Base-by-base conservation (phyloP, 2,329 filamentous ascomycete species). In the Lachnellula occidentalis region DNA sequence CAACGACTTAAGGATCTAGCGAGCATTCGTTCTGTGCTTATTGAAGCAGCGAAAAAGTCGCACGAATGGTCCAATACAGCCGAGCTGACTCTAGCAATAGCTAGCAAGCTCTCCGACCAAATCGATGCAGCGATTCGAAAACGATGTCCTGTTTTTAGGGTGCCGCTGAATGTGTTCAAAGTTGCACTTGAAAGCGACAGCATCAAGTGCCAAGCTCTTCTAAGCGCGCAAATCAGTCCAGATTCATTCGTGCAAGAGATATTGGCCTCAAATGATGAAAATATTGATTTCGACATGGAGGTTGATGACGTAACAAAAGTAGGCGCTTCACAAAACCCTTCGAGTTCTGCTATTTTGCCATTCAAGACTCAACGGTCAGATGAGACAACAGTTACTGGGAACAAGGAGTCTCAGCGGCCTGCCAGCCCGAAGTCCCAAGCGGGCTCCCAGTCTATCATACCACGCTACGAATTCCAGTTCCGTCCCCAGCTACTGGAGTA, bases 291-390 rank as follows among this genome's bases (percentile, higher is more conserved):
- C 22, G 15, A n/a, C 22, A 4, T 15, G 11, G 21, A 12, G 14
- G 12, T 15, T 15, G 27, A 54, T 19, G 46, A 54, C 15, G 34
- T 46, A 19, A 45, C 36, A 48, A 54, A 54, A 22, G 51, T 54
- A 54, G 39, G 51, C 45, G 19, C 49, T 51, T 36, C 49, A 51
- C 37, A 51, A 34, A 15, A 41, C 17, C 6, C 21, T 41, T 19
- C 22, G 8, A 12, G 12, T 43, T 24, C 19, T 43, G 15, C 19
- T 43, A 24, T 41, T 27, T 39, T 9, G 12, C 11, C 39, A 4
- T 34, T 21, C 15, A 43, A 34, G 45, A 41, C 19, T 42, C 14
- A 15, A 24, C 43, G 12, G 22, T 8, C 21, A 31, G 8, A 27
- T n/a, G 5, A 8, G 14, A 9, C 43, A 46, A 27, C 21, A 14